These are phyloP conservation scores for Mrakia gelida DNA, from an alignment of 768 basidiomycete genomes.

Conservation along the genomic window DNA sequence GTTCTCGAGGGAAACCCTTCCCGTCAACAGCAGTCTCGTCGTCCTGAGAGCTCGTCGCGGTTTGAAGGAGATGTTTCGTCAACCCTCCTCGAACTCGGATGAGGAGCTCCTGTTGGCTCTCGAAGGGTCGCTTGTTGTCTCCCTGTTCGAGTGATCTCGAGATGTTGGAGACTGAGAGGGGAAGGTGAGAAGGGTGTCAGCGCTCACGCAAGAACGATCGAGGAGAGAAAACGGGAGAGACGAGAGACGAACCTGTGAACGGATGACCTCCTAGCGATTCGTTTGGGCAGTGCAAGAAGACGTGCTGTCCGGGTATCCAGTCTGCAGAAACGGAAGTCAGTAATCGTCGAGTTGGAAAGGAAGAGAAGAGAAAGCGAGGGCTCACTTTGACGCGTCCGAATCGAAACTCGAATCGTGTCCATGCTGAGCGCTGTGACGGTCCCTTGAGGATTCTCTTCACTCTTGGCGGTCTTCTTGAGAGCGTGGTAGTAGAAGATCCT, in stretches of 20 bases:
- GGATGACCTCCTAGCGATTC: slow-evolving; percentile 31
- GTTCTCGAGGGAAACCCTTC: neutral
- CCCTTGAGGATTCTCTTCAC: slow-evolving; percentile 23
- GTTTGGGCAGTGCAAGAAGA: slow-evolving; percentile 31
- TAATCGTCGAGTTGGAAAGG: neutral
- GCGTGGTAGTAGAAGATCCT: slow-evolving; percentile 30
- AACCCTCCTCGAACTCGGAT: slow-evolving; percentile 32
- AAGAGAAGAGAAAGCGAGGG: neutral
- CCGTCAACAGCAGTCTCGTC: slow-evolving; percentile 18
- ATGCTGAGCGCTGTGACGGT: slow-evolving; percentile 15
- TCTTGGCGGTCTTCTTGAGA: slow-evolving; percentile 7
- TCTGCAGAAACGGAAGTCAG: slow-evolving; percentile 3
- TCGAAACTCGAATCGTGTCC: slow-evolving; percentile 30
- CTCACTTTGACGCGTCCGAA: slow-evolving; percentile 31
- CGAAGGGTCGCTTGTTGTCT: slow-evolving; percentile 26
- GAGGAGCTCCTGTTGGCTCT: slow-evolving; percentile 30
- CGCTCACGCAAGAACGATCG: neutral
- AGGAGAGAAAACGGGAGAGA: neutral
- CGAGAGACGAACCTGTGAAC: slow-evolving; percentile 19
- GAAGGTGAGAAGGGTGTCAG: neutral
- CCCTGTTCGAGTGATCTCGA: slow-evolving; percentile 25
- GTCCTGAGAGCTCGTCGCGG: slow-evolving; percentile 4
- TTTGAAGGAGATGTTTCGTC: slow-evolving; percentile 28
- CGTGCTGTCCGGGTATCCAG: slow-evolving; percentile 31
- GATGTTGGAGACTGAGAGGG: slow-evolving; percentile 31